Percentiles rank a stretch among this genome's conserved stretches.
phyloP scores from a whole-genome alignment of 164 flowering plant species.

The Vitis vinifera region ASM3070453v1 NC_081818.1:99501-100000 shows the following conservation, averaged over 20 bases:
- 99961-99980: slow-evolving; percentile 78
- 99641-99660: slow-evolving; percentile 71
- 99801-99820: slow-evolving; percentile 78
- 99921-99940: slow-evolving; percentile 37
- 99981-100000: slow-evolving; percentile 58
- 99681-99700: slow-evolving; percentile 86
- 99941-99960: slow-evolving; percentile 61
- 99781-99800: slow-evolving; percentile 82
- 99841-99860: slow-evolving; percentile 52
- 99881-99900: slow-evolving; percentile 83
- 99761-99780: slow-evolving; percentile 84
- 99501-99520: slow-evolving; percentile 46
- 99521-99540: neutral
- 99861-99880: slow-evolving; percentile 75
- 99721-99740: slow-evolving; percentile 86
- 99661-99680: slow-evolving; percentile 58
- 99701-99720: slow-evolving; percentile 89
- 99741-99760: slow-evolving; percentile 65
- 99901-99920: slow-evolving; percentile 65
- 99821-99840: slow-evolving; percentile 74
- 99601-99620: slow-evolving; percentile 55
- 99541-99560: slow-evolving; percentile 8
- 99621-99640: slow-evolving; percentile 74
- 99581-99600: slow-evolving; percentile 84
- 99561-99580: slow-evolving; percentile 63